These are phyloP conservation scores for Anisodus tanguticus DNA, from an alignment of 257 asterid genomes.

Conservation along the genomic window DNA sequence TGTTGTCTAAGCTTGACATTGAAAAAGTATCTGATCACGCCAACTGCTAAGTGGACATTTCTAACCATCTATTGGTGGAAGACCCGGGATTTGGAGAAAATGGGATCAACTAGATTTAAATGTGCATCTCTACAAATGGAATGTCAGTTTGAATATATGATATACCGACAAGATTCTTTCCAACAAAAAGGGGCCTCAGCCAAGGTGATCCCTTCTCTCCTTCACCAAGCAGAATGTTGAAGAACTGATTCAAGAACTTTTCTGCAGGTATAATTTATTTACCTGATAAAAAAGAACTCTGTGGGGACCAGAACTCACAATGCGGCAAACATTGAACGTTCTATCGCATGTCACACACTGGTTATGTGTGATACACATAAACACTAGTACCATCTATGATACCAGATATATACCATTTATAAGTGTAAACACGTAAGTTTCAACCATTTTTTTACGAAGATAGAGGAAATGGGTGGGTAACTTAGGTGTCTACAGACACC, in stretches of 20 bases:
- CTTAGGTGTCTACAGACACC: neutral
- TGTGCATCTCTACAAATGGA: constrained; percentile 2
- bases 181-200: neutral
- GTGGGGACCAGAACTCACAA: neutral
- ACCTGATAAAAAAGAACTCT: no score
- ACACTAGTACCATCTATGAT: neutral
- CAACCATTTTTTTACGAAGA: no score
- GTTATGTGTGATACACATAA: neutral
- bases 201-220: neutral
- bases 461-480: neutral
- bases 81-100: neutral
- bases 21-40: neutral
- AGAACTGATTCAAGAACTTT: neutral
- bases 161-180: neutral
- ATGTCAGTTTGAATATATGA: neutral
- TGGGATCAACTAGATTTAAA: neutral
- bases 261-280: neutral
- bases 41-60: neutral
- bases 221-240: neutral
- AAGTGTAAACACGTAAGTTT: no score
- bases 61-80: neutral
- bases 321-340: neutral
- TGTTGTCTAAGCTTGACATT: neutral
- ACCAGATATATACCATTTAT: neutral
- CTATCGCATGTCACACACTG: neutral